These are phyloP conservation scores for Kurtzmaniella cleridarum DNA, from an alignment of 805 yeast genomes.

Conservation along the genomic window DNA sequence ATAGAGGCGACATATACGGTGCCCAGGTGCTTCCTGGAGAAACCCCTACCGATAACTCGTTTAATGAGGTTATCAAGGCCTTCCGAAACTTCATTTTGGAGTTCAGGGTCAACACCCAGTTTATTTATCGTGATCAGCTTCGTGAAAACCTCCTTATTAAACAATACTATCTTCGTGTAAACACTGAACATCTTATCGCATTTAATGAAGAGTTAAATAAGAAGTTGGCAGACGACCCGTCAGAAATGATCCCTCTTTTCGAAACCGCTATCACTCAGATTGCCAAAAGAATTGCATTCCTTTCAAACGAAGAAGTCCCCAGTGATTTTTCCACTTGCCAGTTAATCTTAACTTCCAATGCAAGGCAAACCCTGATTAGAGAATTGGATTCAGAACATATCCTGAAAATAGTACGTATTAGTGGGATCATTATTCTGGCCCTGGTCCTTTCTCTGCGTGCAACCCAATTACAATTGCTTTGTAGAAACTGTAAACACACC, in stretches of 20 bases:
- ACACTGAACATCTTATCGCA: constrained; percentile 78
- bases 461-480: constrained; percentile 74
- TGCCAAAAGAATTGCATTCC: constrained; percentile 64
- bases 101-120: constrained; percentile 77
- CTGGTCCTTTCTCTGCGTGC: constrained; percentile 87
- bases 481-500: constrained; percentile 83
- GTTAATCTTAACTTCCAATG: constrained; percentile 66
- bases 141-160: constrained; percentile 80
- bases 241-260: constrained; percentile 79
- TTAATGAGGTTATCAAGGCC: constrained; percentile 66
- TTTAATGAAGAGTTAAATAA: constrained; percentile 88
- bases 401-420: constrained; percentile 81
- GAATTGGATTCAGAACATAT: constrained; percentile 83
- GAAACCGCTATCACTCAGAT: constrained; percentile 81
- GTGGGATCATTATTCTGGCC: constrained; percentile 91
- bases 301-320: constrained; percentile 48
- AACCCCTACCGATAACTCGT: constrained; percentile 56
- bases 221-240: constrained; percentile 77
- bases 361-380: constrained; percentile 69
- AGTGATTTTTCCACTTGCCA: constrained; percentile 74
- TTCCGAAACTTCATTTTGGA: constrained; percentile 80
- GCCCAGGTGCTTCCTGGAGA: constrained; percentile 89
- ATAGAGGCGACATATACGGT: constrained; percentile 63
- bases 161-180: constrained; percentile 66
- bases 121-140: constrained; percentile 84